Percentiles rank a stretch among this genome's conserved stretches.
phyloP scores from a whole-genome alignment of 352 stramenopile species.

The Phytophthora tentaculata region DNA sequence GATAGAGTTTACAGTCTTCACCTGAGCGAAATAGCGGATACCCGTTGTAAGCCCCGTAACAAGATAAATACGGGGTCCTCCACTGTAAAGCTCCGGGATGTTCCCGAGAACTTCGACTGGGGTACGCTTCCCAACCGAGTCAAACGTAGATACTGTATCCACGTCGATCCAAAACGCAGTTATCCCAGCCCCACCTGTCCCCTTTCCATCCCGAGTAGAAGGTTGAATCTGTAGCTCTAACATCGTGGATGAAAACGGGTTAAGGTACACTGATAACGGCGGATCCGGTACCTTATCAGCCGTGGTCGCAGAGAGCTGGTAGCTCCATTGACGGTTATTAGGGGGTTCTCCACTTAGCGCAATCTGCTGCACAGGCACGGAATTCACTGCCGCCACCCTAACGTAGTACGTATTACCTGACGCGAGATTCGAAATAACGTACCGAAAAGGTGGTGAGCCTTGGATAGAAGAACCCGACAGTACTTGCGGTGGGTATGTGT shows the following conservation, averaged over 20 bases:
- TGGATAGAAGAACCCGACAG: slow-evolving; percentile 66
- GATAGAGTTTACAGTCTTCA: slow-evolving; percentile 74
- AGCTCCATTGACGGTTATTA: slow-evolving; percentile 94
- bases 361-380: slow-evolving; percentile 87
- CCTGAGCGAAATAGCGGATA: slow-evolving; percentile 86
- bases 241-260: slow-evolving; percentile 60
- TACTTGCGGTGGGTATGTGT: slow-evolving; percentile 52
- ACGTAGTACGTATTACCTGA: slow-evolving; percentile 89
- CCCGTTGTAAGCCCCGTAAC: slow-evolving; percentile 73
- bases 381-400: slow-evolving; percentile 91
- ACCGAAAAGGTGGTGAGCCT: slow-evolving; percentile 83
- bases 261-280: slow-evolving; percentile 61
- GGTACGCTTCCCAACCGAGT: slow-evolving; percentile 52
- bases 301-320: slow-evolving; percentile 68
- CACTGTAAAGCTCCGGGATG: slow-evolving; percentile 59
- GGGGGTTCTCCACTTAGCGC: slow-evolving; percentile 74
- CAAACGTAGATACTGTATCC: slow-evolving; percentile 77
- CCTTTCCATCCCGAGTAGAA: slow-evolving; percentile 68
- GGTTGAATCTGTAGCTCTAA: slow-evolving; percentile 84
- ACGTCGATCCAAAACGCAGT: slow-evolving; percentile 72
- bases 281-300: slow-evolving; percentile 85
- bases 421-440: slow-evolving; percentile 76
- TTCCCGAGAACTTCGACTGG: slow-evolving; percentile 47
- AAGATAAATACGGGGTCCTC: slow-evolving; percentile 72
- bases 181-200: slow-evolving; percentile 46